phyloP scores from a whole-genome alignment of 2,329 filamentous ascomycete genomes.

The Lachnellula arida region DNA sequence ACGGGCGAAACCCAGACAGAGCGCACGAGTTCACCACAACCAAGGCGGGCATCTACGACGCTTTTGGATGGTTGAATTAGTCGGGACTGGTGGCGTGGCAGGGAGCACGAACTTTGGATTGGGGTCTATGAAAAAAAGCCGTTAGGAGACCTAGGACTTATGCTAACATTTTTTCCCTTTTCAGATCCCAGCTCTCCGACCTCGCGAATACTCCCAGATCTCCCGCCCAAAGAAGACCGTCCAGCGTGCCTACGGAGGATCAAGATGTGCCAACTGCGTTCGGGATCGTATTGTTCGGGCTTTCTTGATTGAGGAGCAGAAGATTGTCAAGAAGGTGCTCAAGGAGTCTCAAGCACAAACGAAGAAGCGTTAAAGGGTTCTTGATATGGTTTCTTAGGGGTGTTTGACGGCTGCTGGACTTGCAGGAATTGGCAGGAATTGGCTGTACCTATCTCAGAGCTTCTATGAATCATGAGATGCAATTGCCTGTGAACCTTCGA shows the following conservation, averaged over 20 bases:
- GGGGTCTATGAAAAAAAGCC: no score
- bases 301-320: constrained; percentile 99
- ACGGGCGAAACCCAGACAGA: neutral
- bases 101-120: no score
- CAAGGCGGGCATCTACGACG: no score
- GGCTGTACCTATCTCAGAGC: constrained; percentile 33
- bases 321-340: constrained; percentile 99
- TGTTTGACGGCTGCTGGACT: constrained; percentile 31
- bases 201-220: constrained; percentile 94
- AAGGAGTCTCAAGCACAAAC: constrained; percentile 89
- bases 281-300: constrained; percentile 96
- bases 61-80: no score
- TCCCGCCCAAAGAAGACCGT: constrained; percentile 99
- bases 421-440: constrained; percentile 32
- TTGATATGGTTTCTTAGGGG: constrained; percentile 30
- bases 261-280: constrained; percentile 97
- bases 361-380: constrained; percentile 35
- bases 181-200: constrained; percentile 91
- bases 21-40: no score
- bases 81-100: no score
- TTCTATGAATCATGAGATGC: constrained; percentile 28
- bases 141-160: neutral
- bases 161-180: constrained; percentile 29
- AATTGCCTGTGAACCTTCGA: constrained; percentile 17
- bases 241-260: constrained; percentile 96